Conservation (phyloP, 345 rosid genomes). For the Carallia pectinifolia region DNA sequence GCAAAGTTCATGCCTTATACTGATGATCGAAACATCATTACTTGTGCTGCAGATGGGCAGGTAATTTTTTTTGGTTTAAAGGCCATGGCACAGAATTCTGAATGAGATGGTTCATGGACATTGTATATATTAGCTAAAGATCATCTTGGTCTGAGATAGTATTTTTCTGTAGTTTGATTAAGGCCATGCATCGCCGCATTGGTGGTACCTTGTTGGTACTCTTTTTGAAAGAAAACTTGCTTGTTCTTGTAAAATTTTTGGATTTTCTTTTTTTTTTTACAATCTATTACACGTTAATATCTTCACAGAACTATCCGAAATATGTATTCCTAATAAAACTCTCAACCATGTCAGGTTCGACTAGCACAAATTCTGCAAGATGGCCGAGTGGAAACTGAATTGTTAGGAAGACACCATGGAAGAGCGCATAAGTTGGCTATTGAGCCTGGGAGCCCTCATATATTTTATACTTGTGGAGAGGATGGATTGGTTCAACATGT, state of each 20-base stretch:
- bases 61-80: constrained; percentile 26
- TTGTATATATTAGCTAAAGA: neutral
- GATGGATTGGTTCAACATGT: constrained; percentile 93
- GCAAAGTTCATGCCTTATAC: constrained; percentile 81
- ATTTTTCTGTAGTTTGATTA: no score
- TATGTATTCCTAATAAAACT: neutral
- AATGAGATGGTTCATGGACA: neutral
- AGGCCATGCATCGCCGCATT: neutral
- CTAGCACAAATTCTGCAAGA: constrained; percentile 64
- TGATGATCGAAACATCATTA: constrained; percentile 74
- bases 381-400: constrained; percentile 54
- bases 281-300: no score
- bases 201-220: neutral
- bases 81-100: neutral
- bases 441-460: constrained; percentile 86
- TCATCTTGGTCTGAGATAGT: neutral
- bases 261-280: no score
- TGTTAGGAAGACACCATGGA: constrained; percentile 62
- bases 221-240: no score
- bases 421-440: constrained; percentile 77
- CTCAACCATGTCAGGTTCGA: constrained; percentile 53
- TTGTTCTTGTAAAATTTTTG: no score
- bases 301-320: no score
- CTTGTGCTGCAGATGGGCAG: constrained; percentile 96
- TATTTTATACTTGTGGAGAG: constrained; percentile 84